Percentiles rank a stretch among this genome's conserved stretches.
phyloP scores from a whole-genome alignment of 2,329 filamentous ascomycete species.

The Arachnopeziza araneosa region DNA sequence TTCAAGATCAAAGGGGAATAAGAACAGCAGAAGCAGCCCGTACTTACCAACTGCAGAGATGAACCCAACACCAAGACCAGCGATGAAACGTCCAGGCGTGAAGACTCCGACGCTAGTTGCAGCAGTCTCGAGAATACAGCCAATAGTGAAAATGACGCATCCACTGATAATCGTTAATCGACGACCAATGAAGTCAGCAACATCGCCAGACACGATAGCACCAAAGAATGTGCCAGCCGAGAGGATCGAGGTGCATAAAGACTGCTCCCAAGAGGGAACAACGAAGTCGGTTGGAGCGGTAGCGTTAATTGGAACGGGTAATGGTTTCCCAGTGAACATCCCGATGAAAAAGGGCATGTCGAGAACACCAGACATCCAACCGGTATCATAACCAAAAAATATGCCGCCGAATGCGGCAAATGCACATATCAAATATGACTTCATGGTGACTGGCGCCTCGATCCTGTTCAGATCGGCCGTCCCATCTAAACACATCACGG shows the following conservation, averaged over 20 bases:
- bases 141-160: slow-evolving; percentile 58
- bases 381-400: slow-evolving; percentile 63
- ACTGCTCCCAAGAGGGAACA: slow-evolving; percentile 44
- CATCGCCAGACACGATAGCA: slow-evolving; percentile 55
- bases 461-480: slow-evolving; percentile 60
- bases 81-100: slow-evolving; percentile 61
- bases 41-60: slow-evolving; percentile 46
- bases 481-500: neutral
- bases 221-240: slow-evolving; percentile 52
- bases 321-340: slow-evolving; percentile 16
- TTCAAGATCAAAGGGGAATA: slow-evolving; percentile 37
- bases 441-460: slow-evolving; percentile 63
- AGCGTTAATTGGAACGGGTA: slow-evolving; percentile 6
- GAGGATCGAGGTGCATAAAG: slow-evolving; percentile 47
- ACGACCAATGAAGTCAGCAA: slow-evolving; percentile 56
- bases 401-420: slow-evolving; percentile 63
- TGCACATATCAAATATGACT: slow-evolving; percentile 63
- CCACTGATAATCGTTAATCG: slow-evolving; percentile 60
- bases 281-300: slow-evolving; percentile 15
- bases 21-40: too few species aligned
- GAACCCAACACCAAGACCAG: slow-evolving; percentile 65
- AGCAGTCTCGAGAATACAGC: slow-evolving; percentile 63
- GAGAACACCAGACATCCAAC: slow-evolving; percentile 58
- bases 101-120: slow-evolving; percentile 57
- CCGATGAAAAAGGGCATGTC: slow-evolving; percentile 40